phyloP scores from a whole-genome alignment of 371 early-diverging fungal genomes.

The Rhizopus arrhizus region DNA sequence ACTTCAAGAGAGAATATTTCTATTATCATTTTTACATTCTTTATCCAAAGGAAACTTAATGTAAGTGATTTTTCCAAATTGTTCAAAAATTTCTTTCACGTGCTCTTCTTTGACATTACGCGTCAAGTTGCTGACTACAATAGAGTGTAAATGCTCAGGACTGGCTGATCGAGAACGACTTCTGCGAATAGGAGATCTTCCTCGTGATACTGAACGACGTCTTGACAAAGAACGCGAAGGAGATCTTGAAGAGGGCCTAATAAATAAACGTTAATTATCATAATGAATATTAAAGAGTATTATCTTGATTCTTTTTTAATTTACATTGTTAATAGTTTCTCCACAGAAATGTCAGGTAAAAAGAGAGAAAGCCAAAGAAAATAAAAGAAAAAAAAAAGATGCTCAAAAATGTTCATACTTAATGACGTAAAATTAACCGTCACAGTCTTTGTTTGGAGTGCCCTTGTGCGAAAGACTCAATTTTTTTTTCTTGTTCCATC shows the following conservation, averaged over 20 bases:
- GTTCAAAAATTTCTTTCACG: conserved; percentile 50
- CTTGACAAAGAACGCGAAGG: conserved; percentile 24
- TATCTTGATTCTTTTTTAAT: conserved; percentile 7
- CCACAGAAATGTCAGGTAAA: too few species aligned
- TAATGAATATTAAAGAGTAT: not conserved
- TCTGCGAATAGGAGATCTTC: conserved; percentile 19
- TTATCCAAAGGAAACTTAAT: conserved; percentile 50
- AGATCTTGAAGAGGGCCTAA: conserved; percentile 13
- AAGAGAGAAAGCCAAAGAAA: too few species aligned
- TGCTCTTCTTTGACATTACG: conserved; percentile 53
- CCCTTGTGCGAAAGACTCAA: conserved; percentile 8
- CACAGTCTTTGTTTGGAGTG: not conserved
- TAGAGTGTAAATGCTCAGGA: conserved; percentile 27
- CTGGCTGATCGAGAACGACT: conserved; percentile 23
- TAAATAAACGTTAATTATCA: not conserved
- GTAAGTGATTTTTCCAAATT: conserved; percentile 40
- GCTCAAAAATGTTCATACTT: too few species aligned
- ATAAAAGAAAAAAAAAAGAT: too few species aligned
- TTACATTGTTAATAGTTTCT: not conserved
- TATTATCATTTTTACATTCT: conserved; percentile 31
- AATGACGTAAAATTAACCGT: not conserved
- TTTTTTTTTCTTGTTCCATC: conserved; percentile 8
- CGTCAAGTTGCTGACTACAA: conserved; percentile 41
- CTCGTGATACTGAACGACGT: conserved; percentile 8
- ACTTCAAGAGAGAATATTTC: too few species aligned